Evolutionary conservation across 2,329 filamentous ascomycete genomes (phyloP).

Genomic region (Hypoxylon sp.): DNA sequence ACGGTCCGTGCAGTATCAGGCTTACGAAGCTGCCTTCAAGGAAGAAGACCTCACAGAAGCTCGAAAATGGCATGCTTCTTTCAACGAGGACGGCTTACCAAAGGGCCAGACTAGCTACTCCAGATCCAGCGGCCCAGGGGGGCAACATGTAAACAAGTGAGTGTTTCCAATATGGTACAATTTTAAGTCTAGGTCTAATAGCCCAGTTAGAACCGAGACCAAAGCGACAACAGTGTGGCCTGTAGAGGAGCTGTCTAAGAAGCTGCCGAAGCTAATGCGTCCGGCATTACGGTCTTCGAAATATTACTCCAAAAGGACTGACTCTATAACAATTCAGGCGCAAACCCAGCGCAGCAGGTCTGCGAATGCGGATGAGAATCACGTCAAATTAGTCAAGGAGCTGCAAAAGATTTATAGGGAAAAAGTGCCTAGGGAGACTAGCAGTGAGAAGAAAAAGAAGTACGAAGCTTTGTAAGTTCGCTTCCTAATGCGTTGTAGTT

Average conservation of each 20-base stretch:
- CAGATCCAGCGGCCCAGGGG: constrained; percentile 73
- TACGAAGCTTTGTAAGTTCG: constrained; percentile 63
- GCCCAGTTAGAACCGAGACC: constrained; percentile 67
- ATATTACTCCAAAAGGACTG: constrained; percentile 67
- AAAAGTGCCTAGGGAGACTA: constrained; percentile 64
- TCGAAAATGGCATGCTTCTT: constrained; percentile 65
- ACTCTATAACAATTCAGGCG: constrained; percentile 69
- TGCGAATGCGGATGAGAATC: constrained; percentile 69
- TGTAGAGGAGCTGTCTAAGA: constrained; percentile 61
- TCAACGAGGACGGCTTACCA: constrained; percentile 62
- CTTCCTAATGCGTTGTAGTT: constrained; percentile 4
- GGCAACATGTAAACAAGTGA: constrained; percentile 75
- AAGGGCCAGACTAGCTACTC: constrained; percentile 68
- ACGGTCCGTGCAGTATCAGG: constrained; percentile 55
- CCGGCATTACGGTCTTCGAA: constrained; percentile 64
- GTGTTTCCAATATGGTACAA: constrained; percentile 38
- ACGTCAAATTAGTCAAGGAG: constrained; percentile 65
- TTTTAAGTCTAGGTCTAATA: constrained; percentile 10
- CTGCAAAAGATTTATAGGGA: constrained; percentile 64
- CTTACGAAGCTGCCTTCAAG: constrained; percentile 66
- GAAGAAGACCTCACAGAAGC: constrained; percentile 66
- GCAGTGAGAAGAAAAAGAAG: constrained; percentile 64
- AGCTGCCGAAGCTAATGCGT: constrained; percentile 66
- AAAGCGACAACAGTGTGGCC: constrained; percentile 71
- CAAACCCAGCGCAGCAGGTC: constrained; percentile 68